Base-by-base conservation (phyloP, 1,284 basidiomycete species). In the Mycosarcoma mackinlayi region DNA sequence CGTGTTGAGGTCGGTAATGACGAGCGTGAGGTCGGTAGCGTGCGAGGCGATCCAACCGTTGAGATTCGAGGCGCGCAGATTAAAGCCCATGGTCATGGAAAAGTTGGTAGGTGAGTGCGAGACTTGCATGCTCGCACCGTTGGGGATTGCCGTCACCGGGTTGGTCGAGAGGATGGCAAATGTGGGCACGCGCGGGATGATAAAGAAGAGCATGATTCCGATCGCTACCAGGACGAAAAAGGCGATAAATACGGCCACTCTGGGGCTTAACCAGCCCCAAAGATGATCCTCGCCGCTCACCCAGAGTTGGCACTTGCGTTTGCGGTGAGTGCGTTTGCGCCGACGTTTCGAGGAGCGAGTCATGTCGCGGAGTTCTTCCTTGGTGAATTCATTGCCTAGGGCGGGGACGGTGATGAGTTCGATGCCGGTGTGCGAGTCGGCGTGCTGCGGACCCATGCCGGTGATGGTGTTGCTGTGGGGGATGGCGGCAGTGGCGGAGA, bases 371-470 rank as follows among this genome's bases (percentile, higher is more conserved):
- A 74, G 31, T 51, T 79, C 78, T 45, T 75, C 67, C 21, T 77
- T 63, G 7, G 75, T 73, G 51, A 61, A 79, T 42, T 79, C 78
- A 25, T 59, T 56, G 25, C 78, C 78, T 8, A 79, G 61, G 2
- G 75, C 78, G n/a, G 78, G 76, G 13, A 79, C 78, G 19, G 78
- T 79, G 62, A 78, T 73, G 54, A 79, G 69, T 44, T 79, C 78
- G 57, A 79, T 78, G 16, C 73, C 75, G 1, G 64, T 62, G 23
- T 54, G 59, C 4, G 57, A 53, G n/a, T 69, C 63, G 30, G 61
- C 68, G n/a, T 75, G 58, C 3, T 51, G 58, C 1, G 64, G 53
- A 25, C 63, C 61, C 34, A 52, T 54, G 16, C 64, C 57, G 49
- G 45, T 49, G 54, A 58, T 47, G 7, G 54, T 35, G 33, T 59